Conservation (phyloP, 2,329 filamentous ascomycete species). For the Exophiala mesophila region DNA sequence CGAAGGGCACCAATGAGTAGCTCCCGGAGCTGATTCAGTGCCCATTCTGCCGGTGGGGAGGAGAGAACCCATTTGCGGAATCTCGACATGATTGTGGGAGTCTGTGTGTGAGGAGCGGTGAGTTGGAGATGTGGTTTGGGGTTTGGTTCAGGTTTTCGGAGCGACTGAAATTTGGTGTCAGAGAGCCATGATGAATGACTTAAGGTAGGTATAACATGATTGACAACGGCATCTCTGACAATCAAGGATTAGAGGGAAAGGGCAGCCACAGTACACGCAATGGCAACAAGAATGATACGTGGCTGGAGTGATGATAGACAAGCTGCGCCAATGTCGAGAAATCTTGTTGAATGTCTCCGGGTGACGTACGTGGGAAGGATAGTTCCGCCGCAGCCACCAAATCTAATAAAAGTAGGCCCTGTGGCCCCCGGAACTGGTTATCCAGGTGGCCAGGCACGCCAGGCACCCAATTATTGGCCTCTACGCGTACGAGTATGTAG, state of each 20-base stretch:
- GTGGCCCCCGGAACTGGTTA: no score
- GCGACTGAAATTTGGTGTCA: background rate
- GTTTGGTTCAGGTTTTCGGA: constrained; percentile 7
- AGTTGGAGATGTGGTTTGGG: constrained; percentile 8
- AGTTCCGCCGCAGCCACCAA: constrained; percentile 11
- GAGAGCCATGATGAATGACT: background rate
- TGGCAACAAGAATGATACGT: background rate
- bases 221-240: background rate
- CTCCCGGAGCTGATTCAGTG: constrained; percentile 71
- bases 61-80: constrained; percentile 72
- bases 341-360: background rate
- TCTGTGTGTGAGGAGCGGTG: constrained; percentile 11
- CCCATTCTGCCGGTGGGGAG: constrained; percentile 89
- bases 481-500: no score
- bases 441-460: no score
- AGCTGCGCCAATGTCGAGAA: constrained; percentile 2
- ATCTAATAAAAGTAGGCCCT: no score
- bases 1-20: constrained; percentile 81
- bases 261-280: background rate
- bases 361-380: background rate
- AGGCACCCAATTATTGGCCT: no score
- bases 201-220: background rate
- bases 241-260: background rate
- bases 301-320: constrained; percentile 1
- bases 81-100: constrained; percentile 11